Base-by-base conservation (phyloP, 306 rosid species). In the Sesbania bispinosa region DNA sequence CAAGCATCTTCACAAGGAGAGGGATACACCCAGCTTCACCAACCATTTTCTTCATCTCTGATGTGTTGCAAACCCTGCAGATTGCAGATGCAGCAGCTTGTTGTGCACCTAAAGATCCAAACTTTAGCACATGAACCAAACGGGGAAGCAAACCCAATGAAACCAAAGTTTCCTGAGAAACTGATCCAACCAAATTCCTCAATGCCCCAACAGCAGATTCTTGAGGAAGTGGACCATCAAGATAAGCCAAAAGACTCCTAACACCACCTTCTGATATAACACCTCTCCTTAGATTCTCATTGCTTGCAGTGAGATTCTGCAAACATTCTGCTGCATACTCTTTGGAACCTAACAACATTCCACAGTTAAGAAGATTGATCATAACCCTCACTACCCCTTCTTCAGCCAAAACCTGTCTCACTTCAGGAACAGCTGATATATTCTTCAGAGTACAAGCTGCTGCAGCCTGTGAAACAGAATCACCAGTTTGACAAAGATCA, bases 261-360 rank as follows among this genome's bases (percentile, higher is more conserved):
- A 87, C 72, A 18, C 98, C 98, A 4, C 98, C 98, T 79, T 90
- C 97, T 6, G 89, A 77, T 48, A 94, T 53, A 4, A 94, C 92
- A 21, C 76, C 79, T 80, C 80, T 83, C 65, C 85, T 75, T 4
- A 94, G 76, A 76, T 77, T 87, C 59, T 90, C 96, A 29, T 86
- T 90, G 86, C 90, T 79, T 16, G 94, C 83, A 42, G 97, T 87
- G 80, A 94, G 94, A 24, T 90, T 90, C 74, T 84, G 94, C 81
- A 94, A 74, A 76, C 96, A 94, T 46, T 94, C 98, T 0, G 98
- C 94, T 0, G 98, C 98, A 38, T 83, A 82, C 80, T 89, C 92
- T 79, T 86, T 94, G 9, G 97, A 83, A 10, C 86, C 94, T 39
- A 89, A 67, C 27, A 94, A 24, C 62, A 94, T 83, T 62, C 98